Conservation (phyloP, 1,284 basidiomycete species). For the Austroboletus novae-zelandiae region DNA sequence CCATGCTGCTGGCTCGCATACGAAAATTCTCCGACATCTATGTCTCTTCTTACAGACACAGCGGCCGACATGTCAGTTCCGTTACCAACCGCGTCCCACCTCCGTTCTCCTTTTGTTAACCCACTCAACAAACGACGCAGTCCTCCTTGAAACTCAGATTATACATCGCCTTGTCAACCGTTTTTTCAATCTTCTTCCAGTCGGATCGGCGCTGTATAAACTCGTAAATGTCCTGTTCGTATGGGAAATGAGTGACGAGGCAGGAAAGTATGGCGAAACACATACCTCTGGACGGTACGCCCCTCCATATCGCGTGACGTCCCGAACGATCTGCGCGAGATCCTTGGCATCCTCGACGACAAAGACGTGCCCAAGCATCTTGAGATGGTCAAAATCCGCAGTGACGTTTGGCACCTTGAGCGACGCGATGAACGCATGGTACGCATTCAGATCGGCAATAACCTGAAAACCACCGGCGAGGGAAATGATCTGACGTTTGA, state of each 20-base stretch:
- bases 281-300: slow-evolving; percentile 86
- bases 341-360: slow-evolving; percentile 93
- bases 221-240: slow-evolving; percentile 80
- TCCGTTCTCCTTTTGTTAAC: too few species aligned
- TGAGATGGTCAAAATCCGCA: slow-evolving; percentile 88
- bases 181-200: slow-evolving; percentile 97
- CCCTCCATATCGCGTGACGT: slow-evolving; percentile 92
- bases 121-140: slow-evolving; percentile 50
- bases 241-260: neutral
- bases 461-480: slow-evolving; percentile 92
- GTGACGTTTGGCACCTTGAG: slow-evolving; percentile 75
- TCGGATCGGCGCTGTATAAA: slow-evolving; percentile 91
- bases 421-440: slow-evolving; percentile 84
- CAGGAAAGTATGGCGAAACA: neutral
- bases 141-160: slow-evolving; percentile 91
- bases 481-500: slow-evolving; percentile 96
- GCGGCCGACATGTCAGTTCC: too few species aligned
- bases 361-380: slow-evolving; percentile 95
- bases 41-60: too few species aligned
- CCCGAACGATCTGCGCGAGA: slow-evolving; percentile 90
- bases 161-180: slow-evolving; percentile 94
- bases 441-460: slow-evolving; percentile 93
- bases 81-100: too few species aligned
- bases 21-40: too few species aligned
- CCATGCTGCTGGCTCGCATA: too few species aligned